Conservation (phyloP, 2,329 filamentous ascomycete genomes). For the Penicillium sp. region DNA sequence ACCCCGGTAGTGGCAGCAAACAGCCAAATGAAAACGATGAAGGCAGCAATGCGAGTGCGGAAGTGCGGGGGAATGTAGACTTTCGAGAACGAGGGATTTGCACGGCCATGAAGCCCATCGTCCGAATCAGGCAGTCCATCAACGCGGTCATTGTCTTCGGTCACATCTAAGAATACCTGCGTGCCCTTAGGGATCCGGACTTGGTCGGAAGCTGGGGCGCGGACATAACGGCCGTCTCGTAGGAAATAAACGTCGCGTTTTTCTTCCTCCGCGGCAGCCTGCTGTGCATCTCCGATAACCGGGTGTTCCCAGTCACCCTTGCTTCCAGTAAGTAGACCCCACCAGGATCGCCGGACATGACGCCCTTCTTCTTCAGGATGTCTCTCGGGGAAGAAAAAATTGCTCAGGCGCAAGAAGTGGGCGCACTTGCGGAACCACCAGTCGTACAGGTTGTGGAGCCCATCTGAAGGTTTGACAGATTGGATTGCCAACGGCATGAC, state of each 20-base stretch:
- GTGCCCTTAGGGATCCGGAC: conserved; percentile 88
- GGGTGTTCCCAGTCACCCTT: conserved; percentile 45
- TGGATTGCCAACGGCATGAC: conserved; percentile 85
- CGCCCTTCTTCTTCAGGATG: conserved; percentile 79
- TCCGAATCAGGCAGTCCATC: conserved; percentile 61
- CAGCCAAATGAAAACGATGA: conserved; percentile 88
- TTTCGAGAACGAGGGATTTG: conserved; percentile 65
- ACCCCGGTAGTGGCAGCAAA: conserved; percentile 90
- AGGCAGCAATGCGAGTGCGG: conserved; percentile 74
- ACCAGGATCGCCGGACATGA: conserved; percentile 65
- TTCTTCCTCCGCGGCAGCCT: conserved; percentile 46
- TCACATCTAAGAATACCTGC: conserved; percentile 77
- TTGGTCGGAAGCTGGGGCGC: conserved; percentile 92
- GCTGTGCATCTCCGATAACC: conserved; percentile 39
- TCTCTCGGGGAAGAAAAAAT: conserved; percentile 90
- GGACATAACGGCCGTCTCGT: conserved; percentile 79
- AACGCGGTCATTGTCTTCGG: conserved; percentile 66
- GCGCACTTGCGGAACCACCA: conserved; percentile 97
- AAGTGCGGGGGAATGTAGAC: conserved; percentile 88
- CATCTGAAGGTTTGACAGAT: conserved; percentile 82
- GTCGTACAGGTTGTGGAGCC: conserved; percentile 80
- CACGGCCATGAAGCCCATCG: conserved; percentile 63
- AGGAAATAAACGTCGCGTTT: conserved; percentile 56
- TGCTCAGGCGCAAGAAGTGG: conserved; percentile 75
- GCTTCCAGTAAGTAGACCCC: conserved; percentile 38